Conservation (phyloP, 2,329 filamentous ascomycete species). For the Macroventuria anomochaeta region DNA sequence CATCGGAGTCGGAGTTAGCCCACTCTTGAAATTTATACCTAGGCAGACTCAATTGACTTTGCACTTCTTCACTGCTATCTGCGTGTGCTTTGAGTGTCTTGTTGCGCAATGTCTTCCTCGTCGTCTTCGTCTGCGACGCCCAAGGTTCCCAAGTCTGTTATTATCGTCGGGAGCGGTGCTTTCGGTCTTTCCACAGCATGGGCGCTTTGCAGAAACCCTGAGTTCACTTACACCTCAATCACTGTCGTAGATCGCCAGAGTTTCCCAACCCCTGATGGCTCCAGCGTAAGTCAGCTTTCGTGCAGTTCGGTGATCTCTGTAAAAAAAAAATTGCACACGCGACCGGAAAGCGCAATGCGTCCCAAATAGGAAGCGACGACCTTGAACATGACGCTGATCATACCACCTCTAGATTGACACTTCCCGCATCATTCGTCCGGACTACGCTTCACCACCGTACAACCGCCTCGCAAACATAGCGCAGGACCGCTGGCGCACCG, state of each 20-base stretch:
- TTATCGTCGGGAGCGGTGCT: slow-evolving; percentile 60
- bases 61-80: slow-evolving; percentile 1
- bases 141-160: slow-evolving; percentile 51
- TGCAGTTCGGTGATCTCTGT: background rate
- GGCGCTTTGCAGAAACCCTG: slow-evolving; percentile 68
- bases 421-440: slow-evolving; percentile 69
- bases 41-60: background rate
- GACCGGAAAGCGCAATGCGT: background rate
- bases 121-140: slow-evolving; percentile 1
- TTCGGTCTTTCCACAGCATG: slow-evolving; percentile 71
- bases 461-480: slow-evolving; percentile 74
- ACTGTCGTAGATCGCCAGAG: slow-evolving; percentile 64
- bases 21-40: slow-evolving; percentile 19
- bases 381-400: slow-evolving; percentile 1
- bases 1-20: slow-evolving; percentile 32
- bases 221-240: slow-evolving; percentile 58
- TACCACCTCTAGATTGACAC: slow-evolving; percentile 57
- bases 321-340: background rate
- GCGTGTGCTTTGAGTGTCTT: slow-evolving; percentile 2
- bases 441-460: slow-evolving; percentile 84
- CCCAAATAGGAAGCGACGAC: slow-evolving; percentile 12
- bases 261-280: slow-evolving; percentile 65
- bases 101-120: slow-evolving; percentile 30
- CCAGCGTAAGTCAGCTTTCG: slow-evolving; percentile 51
- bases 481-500: slow-evolving; percentile 71